phyloP scores from a whole-genome alignment of 129 eudicot species.

The Helichrysum umbraculigerum region DNA sequence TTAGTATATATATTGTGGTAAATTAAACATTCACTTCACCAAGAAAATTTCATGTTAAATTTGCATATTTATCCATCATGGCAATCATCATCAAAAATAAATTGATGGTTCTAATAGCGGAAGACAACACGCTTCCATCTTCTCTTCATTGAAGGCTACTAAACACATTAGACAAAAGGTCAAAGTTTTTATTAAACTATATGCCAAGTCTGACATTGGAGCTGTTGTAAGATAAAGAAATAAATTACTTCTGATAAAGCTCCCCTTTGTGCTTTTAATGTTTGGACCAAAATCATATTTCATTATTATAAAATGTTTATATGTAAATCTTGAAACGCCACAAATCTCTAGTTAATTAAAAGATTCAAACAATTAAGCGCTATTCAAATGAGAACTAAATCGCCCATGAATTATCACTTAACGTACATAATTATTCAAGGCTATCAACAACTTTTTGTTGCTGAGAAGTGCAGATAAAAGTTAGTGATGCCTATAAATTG shows the following conservation, averaged over 20 bases:
- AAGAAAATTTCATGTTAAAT: neutral
- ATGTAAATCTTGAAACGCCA: neutral
- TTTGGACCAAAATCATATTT: neutral
- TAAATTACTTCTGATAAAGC: constrained; percentile 2
- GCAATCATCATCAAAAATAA: neutral
- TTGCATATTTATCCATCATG: neutral
- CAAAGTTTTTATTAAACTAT: neutral
- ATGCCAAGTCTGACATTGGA: neutral
- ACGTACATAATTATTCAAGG: constrained; percentile 5
- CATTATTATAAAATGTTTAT: neutral
- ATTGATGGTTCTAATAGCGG: neutral
- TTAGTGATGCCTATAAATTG: neutral
- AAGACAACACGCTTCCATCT: neutral
- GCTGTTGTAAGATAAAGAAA: neutral
- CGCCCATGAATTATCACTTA: neutral
- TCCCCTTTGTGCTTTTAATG: constrained; percentile 3
- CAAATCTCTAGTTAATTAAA: neutral
- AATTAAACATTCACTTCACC: neutral
- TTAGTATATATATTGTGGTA: constrained; percentile 1
- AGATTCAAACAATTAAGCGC: constrained; percentile 7
- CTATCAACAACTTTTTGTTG: neutral
- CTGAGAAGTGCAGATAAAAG: constrained; percentile 11
- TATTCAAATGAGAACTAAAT: neutral
- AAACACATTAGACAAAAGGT: neutral
- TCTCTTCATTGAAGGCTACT: neutral